Evolutionary conservation across 1,284 basidiomycete genomes (phyloP).

Genomic region (Cutaneotrichosporon dermatis): DNA sequence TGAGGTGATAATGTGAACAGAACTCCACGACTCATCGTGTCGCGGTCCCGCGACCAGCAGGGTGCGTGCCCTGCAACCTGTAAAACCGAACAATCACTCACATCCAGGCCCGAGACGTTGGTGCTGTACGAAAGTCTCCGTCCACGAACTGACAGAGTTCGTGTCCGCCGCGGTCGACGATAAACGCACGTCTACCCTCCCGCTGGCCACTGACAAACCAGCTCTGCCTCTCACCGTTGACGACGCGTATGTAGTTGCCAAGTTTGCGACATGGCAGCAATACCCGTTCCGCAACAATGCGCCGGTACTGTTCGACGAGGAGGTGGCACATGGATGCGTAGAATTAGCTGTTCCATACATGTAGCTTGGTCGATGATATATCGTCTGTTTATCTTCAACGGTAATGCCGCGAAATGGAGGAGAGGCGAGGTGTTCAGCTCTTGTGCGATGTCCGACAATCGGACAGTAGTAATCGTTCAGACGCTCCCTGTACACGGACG

Average conservation of each 20-base stretch:
- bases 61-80: neutral
- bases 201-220: neutral
- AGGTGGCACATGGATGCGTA: neutral
- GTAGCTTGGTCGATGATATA: too few relatives aligned
- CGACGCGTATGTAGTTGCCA: neutral
- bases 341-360: too few relatives aligned
- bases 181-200: neutral
- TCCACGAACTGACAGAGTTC: neutral
- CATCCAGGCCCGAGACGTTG: neutral
- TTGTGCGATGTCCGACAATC: too few relatives aligned
- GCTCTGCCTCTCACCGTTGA: neutral
- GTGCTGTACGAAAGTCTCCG: neutral
- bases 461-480: too few relatives aligned
- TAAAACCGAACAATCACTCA: too few relatives aligned
- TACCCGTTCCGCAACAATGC: neutral
- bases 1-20: neutral
- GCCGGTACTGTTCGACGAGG: neutral
- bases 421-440: too few relatives aligned
- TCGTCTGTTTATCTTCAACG: too few relatives aligned
- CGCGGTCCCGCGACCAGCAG: neutral
- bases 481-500: too few relatives aligned
- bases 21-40: neutral
- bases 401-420: too few relatives aligned
- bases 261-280: neutral
- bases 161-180: neutral